Base-by-base conservation (phyloP, 2,329 filamentous ascomycete species). In the Macrophomina pseudophaseolina region DNA sequence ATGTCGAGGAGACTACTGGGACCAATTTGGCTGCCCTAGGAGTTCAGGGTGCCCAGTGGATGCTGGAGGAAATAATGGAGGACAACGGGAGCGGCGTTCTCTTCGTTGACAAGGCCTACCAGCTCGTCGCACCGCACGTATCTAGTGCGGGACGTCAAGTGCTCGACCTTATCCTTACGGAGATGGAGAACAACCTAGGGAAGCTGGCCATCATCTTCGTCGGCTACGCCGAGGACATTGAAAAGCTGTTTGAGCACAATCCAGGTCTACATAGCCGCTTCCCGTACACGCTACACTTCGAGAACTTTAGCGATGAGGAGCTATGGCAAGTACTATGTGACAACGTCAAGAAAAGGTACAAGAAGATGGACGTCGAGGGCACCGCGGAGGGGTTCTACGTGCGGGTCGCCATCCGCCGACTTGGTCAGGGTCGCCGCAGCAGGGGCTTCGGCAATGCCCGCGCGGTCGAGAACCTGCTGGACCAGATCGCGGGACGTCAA, bases 41-140 rank as follows among this genome's bases (percentile, higher is more conserved):
- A 52, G 23, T n/a, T 5, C 5, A 4, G 8, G 49, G 49, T 7
- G 28, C 49, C 11, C 11, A 33, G 28, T 4, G 16, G 6, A 35
- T 52, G 4, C 49, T 52, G 30, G 7, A 53, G 2, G 83, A 11
- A 75, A 88, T 0, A 77, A 91, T 6, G 81, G 89, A 3, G 11
- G 4, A n/a, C 3, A 49, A 76, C 0, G 87, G 86, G 0, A 91
- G 91, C 0, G 91, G 91, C 0, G 88, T 88, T 0, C 72, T 92
- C 1, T 93, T 94, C 72, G 89, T 94, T 28, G 91, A 94, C 67
- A 91, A 94, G 74, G 90, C 91, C 0, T 93, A 94, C 71, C 91
- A 94, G 69, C 80, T 94, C 0, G 83, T 87, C 0, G 86, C 86
- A 0, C 85, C 85, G 0, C 85, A 87, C 65, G 89, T 79, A 23